Base-by-base conservation (phyloP, 2,329 filamentous ascomycete genomes). In the Venturia nashicola region DNA sequence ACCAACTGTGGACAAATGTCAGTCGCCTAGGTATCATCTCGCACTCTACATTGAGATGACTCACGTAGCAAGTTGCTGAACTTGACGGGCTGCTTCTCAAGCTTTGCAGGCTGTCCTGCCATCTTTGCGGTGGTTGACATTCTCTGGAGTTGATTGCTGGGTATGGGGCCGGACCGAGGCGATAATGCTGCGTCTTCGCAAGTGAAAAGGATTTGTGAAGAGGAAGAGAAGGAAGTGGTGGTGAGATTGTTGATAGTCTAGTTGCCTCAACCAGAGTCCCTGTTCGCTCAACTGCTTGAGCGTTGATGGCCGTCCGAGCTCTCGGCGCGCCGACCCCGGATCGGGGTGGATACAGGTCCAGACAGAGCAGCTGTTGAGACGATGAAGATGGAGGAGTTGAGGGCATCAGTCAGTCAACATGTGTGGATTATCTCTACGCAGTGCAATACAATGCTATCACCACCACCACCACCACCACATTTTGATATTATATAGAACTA, bases 1-100 rank as follows among this genome's bases (percentile, higher is more conserved):
- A 74, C 92, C 92, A 72, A 97, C 82, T 84, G 69, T 43, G 43
- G 69, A 66, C 67, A 32, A 65, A 65, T 36, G 70, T 72, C 68
- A 73, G 73, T 69, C 68, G 59, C 61, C 32, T 42, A 46, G 61
- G 57, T 59, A 55, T 44, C 62, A 46, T 55, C 20, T 60, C 27
- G n/a, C 16, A 8, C 12, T 20, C 18, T 27, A 32, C 11, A 27
- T n/a, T 16, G 36, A n/a, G n/a, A 60, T 18, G 16, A 80, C 81
- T 74, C 74, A 84, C 82, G 86, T 73, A 99, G 82, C 84, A 99
- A 79, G 82, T 99, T 99, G 82, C 91, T 96, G 84, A 97, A 97
- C 86, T 97, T 97, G 85, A 99, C 85, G 70, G 94, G 94, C 86
- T 63, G 46, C 61, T 63, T 63, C 61, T 63, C 61, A 27, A 63